Conservation (phyloP, 768 basidiomycete species). For the Lanmaoa pseudosensibilis region DNA sequence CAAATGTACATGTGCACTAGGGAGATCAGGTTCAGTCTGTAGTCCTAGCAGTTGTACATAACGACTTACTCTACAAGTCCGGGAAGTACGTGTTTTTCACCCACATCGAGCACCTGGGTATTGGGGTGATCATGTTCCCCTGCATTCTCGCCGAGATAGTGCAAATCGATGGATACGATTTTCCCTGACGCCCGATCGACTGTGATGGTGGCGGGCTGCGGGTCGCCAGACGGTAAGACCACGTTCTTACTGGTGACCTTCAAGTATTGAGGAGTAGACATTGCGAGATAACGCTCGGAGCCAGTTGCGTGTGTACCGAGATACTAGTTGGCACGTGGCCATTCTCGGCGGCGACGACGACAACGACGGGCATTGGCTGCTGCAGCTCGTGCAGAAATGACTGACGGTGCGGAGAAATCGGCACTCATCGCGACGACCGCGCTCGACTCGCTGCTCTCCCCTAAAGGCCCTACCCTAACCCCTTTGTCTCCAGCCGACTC, state of each 20-base stretch:
- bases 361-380: neutral
- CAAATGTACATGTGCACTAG: constrained; percentile 86
- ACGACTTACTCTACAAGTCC: constrained; percentile 74
- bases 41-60: neutral
- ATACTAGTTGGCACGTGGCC: constrained; percentile 2
- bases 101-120: constrained; percentile 53
- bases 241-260: constrained; percentile 58
- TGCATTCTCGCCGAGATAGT: constrained; percentile 33
- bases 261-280: constrained; percentile 19
- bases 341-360: constrained; percentile 1
- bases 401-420: constrained; percentile 14
- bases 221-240: constrained; percentile 50
- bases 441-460: constrained; percentile 49
- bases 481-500: constrained; percentile 40
- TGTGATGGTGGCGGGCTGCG: constrained; percentile 65
- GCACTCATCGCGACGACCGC: constrained; percentile 6
- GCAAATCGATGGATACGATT: constrained; percentile 50
- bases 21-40: neutral
- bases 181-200: constrained; percentile 58
- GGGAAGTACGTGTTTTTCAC: constrained; percentile 62
- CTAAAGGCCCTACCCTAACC: constrained; percentile 37
- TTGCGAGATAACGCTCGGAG: constrained; percentile 3
- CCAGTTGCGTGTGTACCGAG: neutral
- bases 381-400: constrained; percentile 16
- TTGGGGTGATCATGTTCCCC: constrained; percentile 19